Evolutionary conservation across 1,284 basidiomycete genomes (phyloP).

Genomic region (Trichosporon inkin): DNA sequence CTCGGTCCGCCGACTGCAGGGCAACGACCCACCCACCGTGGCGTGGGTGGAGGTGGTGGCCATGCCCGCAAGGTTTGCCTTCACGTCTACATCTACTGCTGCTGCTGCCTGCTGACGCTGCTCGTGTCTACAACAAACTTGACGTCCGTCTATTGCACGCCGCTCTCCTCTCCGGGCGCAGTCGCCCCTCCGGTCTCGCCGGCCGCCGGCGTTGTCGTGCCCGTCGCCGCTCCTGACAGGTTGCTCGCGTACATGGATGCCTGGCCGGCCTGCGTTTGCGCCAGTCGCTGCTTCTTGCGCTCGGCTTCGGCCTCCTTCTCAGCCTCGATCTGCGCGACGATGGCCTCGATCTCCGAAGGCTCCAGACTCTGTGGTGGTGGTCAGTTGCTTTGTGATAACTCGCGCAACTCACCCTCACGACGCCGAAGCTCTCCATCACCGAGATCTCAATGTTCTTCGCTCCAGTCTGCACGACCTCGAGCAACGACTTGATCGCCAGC

Average conservation of each 20-base stretch:
- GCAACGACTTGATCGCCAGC: constrained; percentile 87
- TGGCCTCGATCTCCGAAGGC: constrained; percentile 78
- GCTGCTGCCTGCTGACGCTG: no score
- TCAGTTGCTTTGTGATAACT: neutral
- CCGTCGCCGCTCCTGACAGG: constrained; percentile 27
- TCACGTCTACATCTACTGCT: constrained; percentile 9
- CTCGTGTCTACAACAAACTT: neutral
- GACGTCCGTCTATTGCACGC: constrained; percentile 35
- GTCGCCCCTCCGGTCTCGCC: constrained; percentile 28
- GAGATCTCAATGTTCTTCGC: constrained; percentile 99
- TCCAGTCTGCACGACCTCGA: constrained; percentile 98
- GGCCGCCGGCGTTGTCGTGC: constrained; percentile 26
- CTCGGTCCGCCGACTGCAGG: no score
- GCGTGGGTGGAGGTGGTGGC: neutral
- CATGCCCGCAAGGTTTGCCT: neutral
- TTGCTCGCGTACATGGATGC: constrained; percentile 42
- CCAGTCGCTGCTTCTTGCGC: constrained; percentile 69
- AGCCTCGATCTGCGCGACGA: constrained; percentile 84
- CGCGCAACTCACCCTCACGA: constrained; percentile 68
- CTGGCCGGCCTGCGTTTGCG: constrained; percentile 58
- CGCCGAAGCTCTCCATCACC: constrained; percentile 89
- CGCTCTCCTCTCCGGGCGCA: constrained; percentile 40
- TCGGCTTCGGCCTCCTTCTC: constrained; percentile 97
- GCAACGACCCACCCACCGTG: no score
- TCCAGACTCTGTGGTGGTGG: constrained; percentile 66